Base-by-base conservation (phyloP, 2,329 filamentous ascomycete species). In the Alternaria alternata region DNA sequence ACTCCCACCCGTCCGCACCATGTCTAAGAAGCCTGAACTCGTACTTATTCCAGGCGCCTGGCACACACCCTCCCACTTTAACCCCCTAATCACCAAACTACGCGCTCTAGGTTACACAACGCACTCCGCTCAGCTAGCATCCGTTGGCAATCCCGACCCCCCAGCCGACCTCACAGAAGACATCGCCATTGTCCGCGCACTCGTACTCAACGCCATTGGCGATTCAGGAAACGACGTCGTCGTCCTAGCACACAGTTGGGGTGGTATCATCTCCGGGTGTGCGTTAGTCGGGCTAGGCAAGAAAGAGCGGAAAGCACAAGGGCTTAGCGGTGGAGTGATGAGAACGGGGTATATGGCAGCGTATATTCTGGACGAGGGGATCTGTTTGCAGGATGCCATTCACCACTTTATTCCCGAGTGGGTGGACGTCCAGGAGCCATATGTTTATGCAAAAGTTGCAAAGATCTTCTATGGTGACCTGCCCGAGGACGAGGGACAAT, bases 241-340 rank as follows among this genome's bases (percentile, higher is more conserved):
- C 0, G 74, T 84, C 2, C 65, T 80, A 5, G 72, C 77, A 5
- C 81, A 84, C 62, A 82, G 79, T 3, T 83, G 82, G 69, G 78
- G 79, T n/a, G 82, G 81, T 14, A 68, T 81, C 1, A 71, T 81
- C 2, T 77, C 75, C 7, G 71, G 74, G 5, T 75, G 80, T 58
- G 76, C 75, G 5, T 63, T 76, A 0, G 71, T 73, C 12, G 80
- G 78, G 0, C 62, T 80, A 7, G 65, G 71, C 6, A 77, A 79
- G 49, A 61, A 64, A 34, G 74, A 79, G 44, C 67, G 80, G 24
- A 64, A 71, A 46, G 61, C 64, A 18, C 57, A 68, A 14, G 79
- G 79, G 0, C 74, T 78, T 59, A 75, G 72, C 52, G 81, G 81
- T 2, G 80, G 79, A 0, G 64, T 83, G 3, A 62, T 77, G 3